Base-by-base conservation (phyloP, 163 green algal genomes). In the Scenedesmus sp. region DNA sequence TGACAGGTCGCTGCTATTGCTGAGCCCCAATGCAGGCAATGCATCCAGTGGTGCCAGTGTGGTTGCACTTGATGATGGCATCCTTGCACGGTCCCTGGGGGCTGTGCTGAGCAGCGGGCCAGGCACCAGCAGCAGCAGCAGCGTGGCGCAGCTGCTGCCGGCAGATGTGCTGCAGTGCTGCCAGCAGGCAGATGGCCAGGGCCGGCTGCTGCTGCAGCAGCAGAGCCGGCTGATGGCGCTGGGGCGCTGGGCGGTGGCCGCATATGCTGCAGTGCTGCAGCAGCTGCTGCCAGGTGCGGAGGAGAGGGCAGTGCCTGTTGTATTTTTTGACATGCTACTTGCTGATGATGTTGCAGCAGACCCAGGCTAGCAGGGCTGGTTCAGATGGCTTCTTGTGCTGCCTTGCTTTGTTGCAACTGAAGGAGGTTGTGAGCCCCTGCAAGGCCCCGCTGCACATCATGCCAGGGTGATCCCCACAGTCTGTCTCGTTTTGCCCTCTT, bases 251-350 rank as follows among this genome's bases (percentile, higher is more conserved):
- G 74, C 87, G 15, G 26, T 87, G 64, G 76, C 5, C 12, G 57
- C 56, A 10, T 91, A 91, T 4, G 59, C 87, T 20, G 34, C 79
- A 2, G n/a, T 91, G 55, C 59, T 91, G 34, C 15, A 76, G 57
- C 70, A 77, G 3, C 76, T 91, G 57, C 76, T 91, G 87, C 57
- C 87, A 81, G 87, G 87, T 91, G 23, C 12, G 87, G 26, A 52
- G 4, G 5, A 62, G 13, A 9, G 46, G 10, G 18, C 10, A 8
- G 9, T 20, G 9, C 3, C 4, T 6, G 4, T 26, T 81, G 70
- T 9, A 18, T 20, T 26, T 26, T 26, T 26, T 26, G 26, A 26
- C 26, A 26, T 26, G 26, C 26, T 26, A 26, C 26, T 26, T 26
- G 26, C 26, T 26, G 26, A 26, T 26, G 26, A 55, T 56, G 9